Base-by-base conservation (phyloP, 2,329 filamentous ascomycete genomes). In the Myriosclerotinia duriaeana region DNA sequence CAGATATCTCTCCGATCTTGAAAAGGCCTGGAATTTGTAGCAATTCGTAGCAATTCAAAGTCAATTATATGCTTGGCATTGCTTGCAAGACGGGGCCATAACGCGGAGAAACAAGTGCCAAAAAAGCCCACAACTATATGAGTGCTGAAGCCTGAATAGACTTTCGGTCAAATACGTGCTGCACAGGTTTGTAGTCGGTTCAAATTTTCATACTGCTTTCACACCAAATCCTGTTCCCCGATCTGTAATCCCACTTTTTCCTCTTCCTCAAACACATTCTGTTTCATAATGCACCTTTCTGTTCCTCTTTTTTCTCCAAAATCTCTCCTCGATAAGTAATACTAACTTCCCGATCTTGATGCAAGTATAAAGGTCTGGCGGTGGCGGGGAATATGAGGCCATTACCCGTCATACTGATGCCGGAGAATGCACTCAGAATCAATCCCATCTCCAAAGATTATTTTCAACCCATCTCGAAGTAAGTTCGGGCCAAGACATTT, bases 331-430 rank as follows among this genome's bases (percentile, higher is more conserved):
- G 38, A 40, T 40, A 40, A 8, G 12, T 8, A 40, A 40, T 40
- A 40, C 38, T 40, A 14, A 40, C 38, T 34, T 6, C 30, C 30
- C 30, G 30, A 34, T 34, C 30, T 34, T 34, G 30, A 34, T 34
- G 30, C 20, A 55, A 40, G 20, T 38, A 38, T 55, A 11, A 20
- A 22, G 20, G n/a, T 55, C 14, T 55, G 20, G 38, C 22, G 14
- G 22, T 52, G 48, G 15, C 26, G 48, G 22, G 22, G 44, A 44
- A 58, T n/a, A 46, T 22, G 44, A 9, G n/a, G 44, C 22, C 5
- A 26, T 60, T 22, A 14, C n/a, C 36, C 15, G 50, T 60, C 34
- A 50, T 22, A 48, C 46, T 50, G 44, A 61, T 50, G 30, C 50
- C 15, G 20, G n/a, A 7, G 22, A 44, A 30, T 6, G 20, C 55